Evolutionary conservation across 31 red algal genomes (phyloP).

Genomic region (Asparagopsis taxiformis): DNA sequence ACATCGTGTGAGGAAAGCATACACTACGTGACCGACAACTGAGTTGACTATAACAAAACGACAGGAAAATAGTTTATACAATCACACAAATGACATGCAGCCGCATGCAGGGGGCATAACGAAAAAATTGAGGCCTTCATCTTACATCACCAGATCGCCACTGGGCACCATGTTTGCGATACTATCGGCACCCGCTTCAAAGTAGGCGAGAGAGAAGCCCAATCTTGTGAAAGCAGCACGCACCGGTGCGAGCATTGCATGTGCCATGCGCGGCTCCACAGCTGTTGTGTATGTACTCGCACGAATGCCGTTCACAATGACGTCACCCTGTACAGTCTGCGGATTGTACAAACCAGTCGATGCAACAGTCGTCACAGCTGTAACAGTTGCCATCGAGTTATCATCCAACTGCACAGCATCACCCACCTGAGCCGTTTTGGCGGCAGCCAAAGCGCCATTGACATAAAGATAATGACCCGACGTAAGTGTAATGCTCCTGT

Average conservation of each 20-base stretch:
- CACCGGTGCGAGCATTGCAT: slow-evolving; percentile 58
- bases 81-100: not conserved
- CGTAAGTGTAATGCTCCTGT: slow-evolving; percentile 30
- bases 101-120: not conserved
- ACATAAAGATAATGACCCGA: slow-evolving; percentile 73
- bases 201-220: slow-evolving; percentile 26
- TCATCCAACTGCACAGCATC: slow-evolving; percentile 43
- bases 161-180: slow-evolving; percentile 41
- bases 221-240: slow-evolving; percentile 41
- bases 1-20: not conserved
- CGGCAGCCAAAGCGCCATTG: slow-evolving; percentile 49
- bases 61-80: not conserved
- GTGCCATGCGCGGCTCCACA: slow-evolving; percentile 40
- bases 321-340: slow-evolving; percentile 67
- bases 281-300: slow-evolving; percentile 70
- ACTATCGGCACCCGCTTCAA: slow-evolving; percentile 44
- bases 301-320: slow-evolving; percentile 51
- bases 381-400: slow-evolving; percentile 20
- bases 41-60: no score
- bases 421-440: slow-evolving; percentile 37
- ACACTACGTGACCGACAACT: no score
- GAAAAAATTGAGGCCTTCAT: no score
- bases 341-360: slow-evolving; percentile 63
- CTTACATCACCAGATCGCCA: slow-evolving; percentile 41
- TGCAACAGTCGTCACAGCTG: slow-evolving; percentile 4